Evolutionary conservation across 2,329 filamentous ascomycete species (phyloP), one percentile per base, ranked within the genome.

Genomic region (Ophiostoma himal-ulmi): DNA sequence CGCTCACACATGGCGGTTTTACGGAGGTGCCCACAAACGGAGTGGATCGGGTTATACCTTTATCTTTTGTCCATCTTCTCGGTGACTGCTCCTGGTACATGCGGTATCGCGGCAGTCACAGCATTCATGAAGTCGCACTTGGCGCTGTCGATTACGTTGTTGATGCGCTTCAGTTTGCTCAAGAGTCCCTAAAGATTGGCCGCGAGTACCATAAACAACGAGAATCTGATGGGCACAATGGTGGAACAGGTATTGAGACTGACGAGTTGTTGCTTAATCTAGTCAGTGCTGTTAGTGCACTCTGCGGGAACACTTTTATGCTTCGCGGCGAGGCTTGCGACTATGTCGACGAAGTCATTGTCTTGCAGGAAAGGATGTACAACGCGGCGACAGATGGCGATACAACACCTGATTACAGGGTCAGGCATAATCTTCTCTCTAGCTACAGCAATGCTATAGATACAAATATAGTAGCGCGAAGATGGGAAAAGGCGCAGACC

Each of bases 371-470:
- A 48, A n/a, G 17, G 17, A 48, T 48, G n/a, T 48, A 48, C 44
- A 6, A 48, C 7, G 44, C 44, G 17, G 2, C 0, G 44, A n/a
- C 44, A 2, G 8, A 20, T 20, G 44, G 44, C 44, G 20, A 20
- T 5, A 7, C 44, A 48, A n/a, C 44, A 48, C 14, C 44, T 5
- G 11, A 48, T 20, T 48, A 48, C 44, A 6, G 3, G 17, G 17
- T 7, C 7, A 48, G 17, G n/a, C 0, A n/a, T 5, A n/a, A 48
- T 2, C 44, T n/a, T 5, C 17, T n/a, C 17, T 1, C 1, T 2
- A 1, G 7, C 17, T 48, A 48, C 44, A 48, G 0, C 44, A 48
- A 48, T 48, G 44, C 20, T 20, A 8, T n/a, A 8, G 5, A 1
- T n/a, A 3, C 17, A 6, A 48, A 48, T n/a, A 48, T 20, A 17